These are phyloP conservation scores for Flaveria robusta DNA, from an alignment of 129 eudicot species.

Conservation along the genomic window DNA sequence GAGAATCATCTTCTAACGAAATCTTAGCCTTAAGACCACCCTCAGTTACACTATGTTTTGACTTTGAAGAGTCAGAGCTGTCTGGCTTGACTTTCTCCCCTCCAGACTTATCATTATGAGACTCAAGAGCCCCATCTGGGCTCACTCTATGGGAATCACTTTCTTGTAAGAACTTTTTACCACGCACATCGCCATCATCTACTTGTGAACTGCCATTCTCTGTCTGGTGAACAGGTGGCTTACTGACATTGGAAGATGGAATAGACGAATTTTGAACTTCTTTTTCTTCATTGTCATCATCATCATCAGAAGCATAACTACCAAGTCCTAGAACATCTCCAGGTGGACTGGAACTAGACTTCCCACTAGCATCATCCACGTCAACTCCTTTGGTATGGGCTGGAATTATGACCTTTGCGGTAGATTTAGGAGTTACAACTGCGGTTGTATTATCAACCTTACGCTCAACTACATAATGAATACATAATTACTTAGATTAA, in stretches of 20 bases:
- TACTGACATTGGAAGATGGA: conserved; percentile 37
- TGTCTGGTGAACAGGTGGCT: conserved; percentile 32
- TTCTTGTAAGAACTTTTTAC: conserved; percentile 30
- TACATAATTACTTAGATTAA: conserved; percentile 1
- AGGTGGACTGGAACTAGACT: conserved; percentile 54
- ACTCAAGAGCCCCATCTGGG: conserved; percentile 35
- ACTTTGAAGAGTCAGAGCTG: conserved; percentile 38
- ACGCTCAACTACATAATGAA: conserved; percentile 41
- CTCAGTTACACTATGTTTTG: conserved; percentile 35
- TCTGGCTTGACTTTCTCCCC: conserved; percentile 36
- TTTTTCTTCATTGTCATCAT: conserved; percentile 40
- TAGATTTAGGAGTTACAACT: conserved; percentile 54
- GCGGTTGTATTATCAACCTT: conserved; percentile 39
- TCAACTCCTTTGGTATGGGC: conserved; percentile 43
- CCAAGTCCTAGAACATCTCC: conserved; percentile 87
- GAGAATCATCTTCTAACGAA: conserved; percentile 38
- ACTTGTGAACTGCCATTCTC: conserved; percentile 50
- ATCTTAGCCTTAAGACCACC: conserved; percentile 41
- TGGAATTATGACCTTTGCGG: conserved; percentile 71
- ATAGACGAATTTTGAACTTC: conserved; percentile 41
- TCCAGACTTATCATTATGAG: conserved; percentile 29
- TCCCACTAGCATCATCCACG: conserved; percentile 52
- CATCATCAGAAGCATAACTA: conserved; percentile 92
- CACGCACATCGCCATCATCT: conserved; percentile 29
- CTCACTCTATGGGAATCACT: conserved; percentile 28